Evolutionary conservation across 1,284 basidiomycete species (phyloP).

Genomic region (Ganoderma boninense): DNA sequence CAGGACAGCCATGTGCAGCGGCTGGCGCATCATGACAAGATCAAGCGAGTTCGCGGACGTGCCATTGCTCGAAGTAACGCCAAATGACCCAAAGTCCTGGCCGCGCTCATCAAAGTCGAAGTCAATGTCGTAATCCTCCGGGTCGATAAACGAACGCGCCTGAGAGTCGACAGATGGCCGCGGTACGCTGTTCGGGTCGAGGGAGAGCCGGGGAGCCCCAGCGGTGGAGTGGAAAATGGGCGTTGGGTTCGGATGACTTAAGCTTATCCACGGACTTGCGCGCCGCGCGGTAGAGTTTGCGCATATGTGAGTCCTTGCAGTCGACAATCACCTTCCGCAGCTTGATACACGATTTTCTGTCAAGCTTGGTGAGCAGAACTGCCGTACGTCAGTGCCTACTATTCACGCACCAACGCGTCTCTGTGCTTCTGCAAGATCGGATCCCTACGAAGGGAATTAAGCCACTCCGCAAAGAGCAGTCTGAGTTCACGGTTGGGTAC

Average conservation of each 20-base stretch:
- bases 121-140: constrained; percentile 76
- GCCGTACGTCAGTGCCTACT: background rate
- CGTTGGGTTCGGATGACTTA: constrained; percentile 22
- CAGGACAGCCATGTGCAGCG: constrained; percentile 52
- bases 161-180: constrained; percentile 43
- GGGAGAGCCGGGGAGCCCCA: constrained; percentile 25
- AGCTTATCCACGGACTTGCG: constrained; percentile 31
- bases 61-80: constrained; percentile 23
- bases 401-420: constrained; percentile 71
- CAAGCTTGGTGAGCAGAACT: background rate
- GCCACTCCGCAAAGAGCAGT: constrained; percentile 74
- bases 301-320: constrained; percentile 74
- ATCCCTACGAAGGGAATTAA: constrained; percentile 79
- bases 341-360: constrained; percentile 80
- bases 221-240: background rate
- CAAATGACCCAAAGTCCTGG: constrained; percentile 27
- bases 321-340: constrained; percentile 84
- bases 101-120: constrained; percentile 62
- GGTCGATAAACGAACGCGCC: constrained; percentile 45
- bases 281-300: constrained; percentile 36
- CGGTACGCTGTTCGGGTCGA: constrained; percentile 41
- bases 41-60: constrained; percentile 36
- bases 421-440: constrained; percentile 68
- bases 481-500: constrained; percentile 82
- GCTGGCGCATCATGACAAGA: constrained; percentile 48